These are phyloP conservation scores for Melampsora americana DNA, from an alignment of 1,284 basidiomycete species.

Conservation along the genomic window DNA sequence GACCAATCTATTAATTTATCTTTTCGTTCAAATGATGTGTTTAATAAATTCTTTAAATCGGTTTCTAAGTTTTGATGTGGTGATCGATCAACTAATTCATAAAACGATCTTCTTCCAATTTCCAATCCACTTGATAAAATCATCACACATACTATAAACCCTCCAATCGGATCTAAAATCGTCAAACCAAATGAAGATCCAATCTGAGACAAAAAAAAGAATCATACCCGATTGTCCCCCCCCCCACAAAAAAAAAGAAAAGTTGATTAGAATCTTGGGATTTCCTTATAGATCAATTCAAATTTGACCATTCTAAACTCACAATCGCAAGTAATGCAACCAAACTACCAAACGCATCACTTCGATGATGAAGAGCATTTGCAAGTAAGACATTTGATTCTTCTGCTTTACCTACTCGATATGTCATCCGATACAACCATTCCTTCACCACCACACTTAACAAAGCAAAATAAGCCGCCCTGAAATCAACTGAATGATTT, in stretches of 20 bases:
- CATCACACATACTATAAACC: conserved; percentile 29
- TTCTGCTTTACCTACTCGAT: conserved; percentile 80
- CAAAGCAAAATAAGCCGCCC: conserved; percentile 93
- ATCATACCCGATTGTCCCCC: not conserved
- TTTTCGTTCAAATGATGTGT: not conserved
- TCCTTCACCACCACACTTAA: conserved; percentile 79
- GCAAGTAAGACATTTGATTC: conserved; percentile 83
- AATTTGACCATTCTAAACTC: not conserved
- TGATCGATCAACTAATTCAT: conserved; percentile 16
- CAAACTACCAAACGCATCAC: conserved; percentile 82
- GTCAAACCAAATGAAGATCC: conserved; percentile 25
- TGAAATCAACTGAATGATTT: conserved; percentile 69
- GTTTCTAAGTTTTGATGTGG: not conserved
- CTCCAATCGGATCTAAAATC: conserved; percentile 33
- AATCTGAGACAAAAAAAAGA: not conserved
- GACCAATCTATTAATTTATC: not conserved
- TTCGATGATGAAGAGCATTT: conserved; percentile 72
- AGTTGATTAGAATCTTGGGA: no score
- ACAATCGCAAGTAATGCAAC: conserved; percentile 85
- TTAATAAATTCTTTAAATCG: conserved; percentile 16
- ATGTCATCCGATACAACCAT: conserved; percentile 83
- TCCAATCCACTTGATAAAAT: conserved; percentile 22
- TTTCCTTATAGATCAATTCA: no score
- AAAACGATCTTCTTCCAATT: conserved; percentile 19
- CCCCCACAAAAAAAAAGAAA: not conserved